phyloP scores from a whole-genome alignment of 495 filamentous ascomycete genomes.

The Astrocystis sublimbata region DNA sequence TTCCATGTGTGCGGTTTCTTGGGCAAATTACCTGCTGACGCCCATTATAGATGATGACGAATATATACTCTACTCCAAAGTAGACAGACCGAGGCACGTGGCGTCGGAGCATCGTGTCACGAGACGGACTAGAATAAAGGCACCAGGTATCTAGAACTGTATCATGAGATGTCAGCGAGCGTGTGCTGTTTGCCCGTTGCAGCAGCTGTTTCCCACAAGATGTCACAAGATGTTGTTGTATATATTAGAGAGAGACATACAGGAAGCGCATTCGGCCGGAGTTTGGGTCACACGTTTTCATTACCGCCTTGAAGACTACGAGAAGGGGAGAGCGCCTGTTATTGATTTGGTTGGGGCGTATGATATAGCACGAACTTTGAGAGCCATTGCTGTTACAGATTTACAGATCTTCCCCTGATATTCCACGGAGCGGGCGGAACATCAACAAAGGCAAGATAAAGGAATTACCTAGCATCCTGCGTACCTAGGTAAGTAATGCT shows the following conservation, averaged over 20 bases:
- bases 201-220: not conserved
- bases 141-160: not conserved
- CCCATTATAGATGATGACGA: slow-evolving; percentile 42
- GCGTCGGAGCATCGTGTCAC: not conserved
- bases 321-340: not conserved
- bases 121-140: not conserved
- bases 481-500: no score
- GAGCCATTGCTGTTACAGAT: not conserved
- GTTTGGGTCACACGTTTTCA: not conserved
- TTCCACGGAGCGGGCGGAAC: no score
- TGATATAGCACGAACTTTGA: not conserved
- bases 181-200: not conserved
- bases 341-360: not conserved
- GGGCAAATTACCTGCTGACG: slow-evolving; percentile 1
- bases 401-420: no score
- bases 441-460: no score
- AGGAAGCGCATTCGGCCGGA: not conserved
- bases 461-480: not conserved
- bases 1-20: not conserved
- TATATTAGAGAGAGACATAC: not conserved
- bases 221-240: no score
- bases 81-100: slow-evolving; percentile 23
- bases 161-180: not conserved
- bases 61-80: slow-evolving; percentile 43
- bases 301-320: not conserved